Evolutionary conservation across 2,329 filamentous ascomycete genomes (phyloP), one percentile per base, ranked within the genome.

Genomic region (Aulographum hederae): DNA sequence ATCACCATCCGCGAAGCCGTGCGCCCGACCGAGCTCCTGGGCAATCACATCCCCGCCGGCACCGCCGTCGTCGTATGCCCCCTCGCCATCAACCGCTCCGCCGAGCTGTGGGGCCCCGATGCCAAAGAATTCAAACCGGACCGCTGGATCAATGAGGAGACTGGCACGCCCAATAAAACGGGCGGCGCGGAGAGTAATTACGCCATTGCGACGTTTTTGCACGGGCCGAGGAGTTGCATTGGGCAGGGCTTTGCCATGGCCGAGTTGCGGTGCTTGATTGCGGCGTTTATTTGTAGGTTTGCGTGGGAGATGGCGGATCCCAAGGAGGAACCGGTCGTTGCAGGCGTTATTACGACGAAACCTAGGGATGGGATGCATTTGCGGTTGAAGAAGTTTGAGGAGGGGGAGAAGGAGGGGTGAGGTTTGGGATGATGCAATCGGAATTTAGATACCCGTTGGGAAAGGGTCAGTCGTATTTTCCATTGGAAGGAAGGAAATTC

Each of bases 111-210:
- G 59, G 58, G 56, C 13, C 31, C 43, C 0, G 45, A 57, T 21
- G 48, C 58, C 3, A 48, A 51, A n/a, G 35, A 46, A 0, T 62
- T 61, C 41, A 38, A 45, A 1, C 59, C 59, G 0, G 54, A 60
- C 15, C 48, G 59, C 17, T 62, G 59, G 59, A 54, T 63, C 34
- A 53, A 60, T 34, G 37, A 34, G 17, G 29, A 31, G 14, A 11
- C 12, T 16, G 50, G 46, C 3, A 46, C 47, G 11, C 48, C 54
- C 3, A 60, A 57, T 14, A 56, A 53, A 41, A 44, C 43, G n/a
- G 56, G 46, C 18, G 47, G 47, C 10, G 40, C 39, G 1, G 43
- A 45, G 4, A 56, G 53, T 36, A 56, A 56, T 34, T 58, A 51
- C 31, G 41, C 46, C 10, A 51, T 53, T 32, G 28, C 60, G 31